Percentiles rank a stretch among this genome's conserved stretches.
These are phyloP conservation scores for Bonia amplexicaulis DNA, from an alignment of 176 grass and related monocot species.

Conservation along the genomic window DNA sequence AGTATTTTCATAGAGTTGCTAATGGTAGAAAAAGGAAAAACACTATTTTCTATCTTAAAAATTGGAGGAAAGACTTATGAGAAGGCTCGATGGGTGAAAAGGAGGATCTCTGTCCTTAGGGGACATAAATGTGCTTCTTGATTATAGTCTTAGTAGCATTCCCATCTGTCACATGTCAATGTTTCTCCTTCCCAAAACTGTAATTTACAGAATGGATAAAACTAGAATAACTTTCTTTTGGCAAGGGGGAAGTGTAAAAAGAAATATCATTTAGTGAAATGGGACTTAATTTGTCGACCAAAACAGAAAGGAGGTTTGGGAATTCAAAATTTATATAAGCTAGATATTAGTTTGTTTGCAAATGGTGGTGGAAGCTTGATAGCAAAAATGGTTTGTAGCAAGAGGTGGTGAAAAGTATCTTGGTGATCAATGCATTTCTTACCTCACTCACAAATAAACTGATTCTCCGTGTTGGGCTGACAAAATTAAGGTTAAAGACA, in stretches of 20 bases:
- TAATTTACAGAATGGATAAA: neutral
- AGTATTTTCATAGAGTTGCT: neutral
- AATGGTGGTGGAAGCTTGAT: neutral
- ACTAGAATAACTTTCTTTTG: too few species aligned
- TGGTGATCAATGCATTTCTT: neutral
- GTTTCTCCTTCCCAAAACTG: neutral
- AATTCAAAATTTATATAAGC: too few species aligned
- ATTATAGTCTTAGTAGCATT: neutral
- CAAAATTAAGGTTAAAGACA: neutral
- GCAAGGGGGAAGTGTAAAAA: too few species aligned
- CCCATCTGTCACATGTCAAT: neutral
- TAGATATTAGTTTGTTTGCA: neutral
- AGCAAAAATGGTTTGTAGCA: neutral
- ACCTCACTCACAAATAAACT: neutral
- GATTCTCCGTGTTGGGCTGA: neutral
- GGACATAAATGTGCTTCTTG: too few species aligned
- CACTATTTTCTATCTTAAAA: accelerated
- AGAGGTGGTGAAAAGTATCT: neutral
- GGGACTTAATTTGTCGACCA: too few species aligned
- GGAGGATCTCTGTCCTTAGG: too few species aligned
- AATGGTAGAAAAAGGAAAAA: neutral
- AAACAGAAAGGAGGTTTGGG: too few species aligned
- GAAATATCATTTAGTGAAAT: too few species aligned
- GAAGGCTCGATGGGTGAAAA: too few species aligned
- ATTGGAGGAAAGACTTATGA: neutral